Evolutionary conservation across 2,329 filamentous ascomycete genomes (phyloP), one percentile per base, ranked within the genome.

Genomic region (Pleurostoma richardsiae): DNA sequence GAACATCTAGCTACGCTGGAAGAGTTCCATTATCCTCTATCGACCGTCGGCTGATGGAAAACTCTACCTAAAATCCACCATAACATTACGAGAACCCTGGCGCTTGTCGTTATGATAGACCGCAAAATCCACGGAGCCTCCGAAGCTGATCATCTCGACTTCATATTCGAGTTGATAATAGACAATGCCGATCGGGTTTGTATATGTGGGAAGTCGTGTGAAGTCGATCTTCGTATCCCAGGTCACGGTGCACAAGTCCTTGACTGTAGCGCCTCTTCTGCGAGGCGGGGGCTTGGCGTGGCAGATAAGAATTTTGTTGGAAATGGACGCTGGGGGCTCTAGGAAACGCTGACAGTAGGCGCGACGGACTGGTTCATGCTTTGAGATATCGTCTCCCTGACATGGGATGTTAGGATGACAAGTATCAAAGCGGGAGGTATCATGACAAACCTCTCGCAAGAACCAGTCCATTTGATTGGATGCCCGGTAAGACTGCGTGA

Each of bases 391-490:
- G 10, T 49, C 6, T 10, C 49, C 46, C 49, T 49, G 11, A 7
- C 3, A n/a, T 6, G 5, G 30, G 5, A 30, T 2, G 11, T 39
- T 8, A 49, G 8, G 47, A 19, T 19, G 19, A 19, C 19, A 19
- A 19, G 19, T 19, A 19, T 19, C 19, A 19, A 19, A 19, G 19
- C 19, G 19, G 19, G 19, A 19, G 19, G 19, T 19, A 19, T 19
- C 19, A 19, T 19, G 19, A 19, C 19, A 19, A 19, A 52, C 55
- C 30, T 42, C 39, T 4, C 30, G 29, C 3, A 57, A 28, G n/a
- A 47, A 46, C 54, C 56, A 59, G 0, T 40, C n/a, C 49, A 56
- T 56, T 19, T 57, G 52, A 7, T 40, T 29, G 2, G 8, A 27
- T 1, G 52, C 51, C 26, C 19, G 30, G 36, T 46, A 44, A 0